phyloP scores from a whole-genome alignment of 495 filamentous ascomycete genomes.

The Trichocladium antarcticum region DNA sequence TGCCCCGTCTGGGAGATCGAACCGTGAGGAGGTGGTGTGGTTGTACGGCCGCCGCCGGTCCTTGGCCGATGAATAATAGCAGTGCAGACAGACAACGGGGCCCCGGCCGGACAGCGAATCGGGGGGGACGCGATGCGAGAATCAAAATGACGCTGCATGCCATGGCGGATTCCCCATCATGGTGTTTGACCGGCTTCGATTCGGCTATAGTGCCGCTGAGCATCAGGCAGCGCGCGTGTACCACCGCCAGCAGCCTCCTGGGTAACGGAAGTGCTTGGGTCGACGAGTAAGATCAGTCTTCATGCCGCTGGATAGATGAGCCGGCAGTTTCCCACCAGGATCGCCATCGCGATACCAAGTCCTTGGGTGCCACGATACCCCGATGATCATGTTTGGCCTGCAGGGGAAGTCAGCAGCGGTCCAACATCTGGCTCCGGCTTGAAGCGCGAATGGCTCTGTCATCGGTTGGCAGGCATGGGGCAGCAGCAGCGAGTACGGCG shows the following conservation, averaged over 20 bases:
- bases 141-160: background rate
- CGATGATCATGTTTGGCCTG: background rate
- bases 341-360: background rate
- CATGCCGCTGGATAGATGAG: background rate
- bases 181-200: background rate
- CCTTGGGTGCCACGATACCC: slow-evolving; percentile 4
- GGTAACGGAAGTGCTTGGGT: background rate
- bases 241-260: background rate
- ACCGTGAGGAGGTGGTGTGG: slow-evolving; percentile 3
- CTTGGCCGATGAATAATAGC: background rate
- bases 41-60: background rate
- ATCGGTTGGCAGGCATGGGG: slow-evolving; percentile 4
- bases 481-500: slow-evolving; percentile 1
- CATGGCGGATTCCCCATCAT: background rate
- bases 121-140: background rate
- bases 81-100: background rate
- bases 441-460: background rate
- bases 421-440: background rate
- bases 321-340: background rate
- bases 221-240: background rate
- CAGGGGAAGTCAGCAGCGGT: background rate
- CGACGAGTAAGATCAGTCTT: background rate
- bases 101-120: background rate
- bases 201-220: background rate
- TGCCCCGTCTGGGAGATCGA: background rate